A percentile compares a stretch with the other conserved stretches of the same genome.
Conservation (phyloP, 2,329 filamentous ascomycete genomes). For the Trichoderma semiorbis region DNA sequence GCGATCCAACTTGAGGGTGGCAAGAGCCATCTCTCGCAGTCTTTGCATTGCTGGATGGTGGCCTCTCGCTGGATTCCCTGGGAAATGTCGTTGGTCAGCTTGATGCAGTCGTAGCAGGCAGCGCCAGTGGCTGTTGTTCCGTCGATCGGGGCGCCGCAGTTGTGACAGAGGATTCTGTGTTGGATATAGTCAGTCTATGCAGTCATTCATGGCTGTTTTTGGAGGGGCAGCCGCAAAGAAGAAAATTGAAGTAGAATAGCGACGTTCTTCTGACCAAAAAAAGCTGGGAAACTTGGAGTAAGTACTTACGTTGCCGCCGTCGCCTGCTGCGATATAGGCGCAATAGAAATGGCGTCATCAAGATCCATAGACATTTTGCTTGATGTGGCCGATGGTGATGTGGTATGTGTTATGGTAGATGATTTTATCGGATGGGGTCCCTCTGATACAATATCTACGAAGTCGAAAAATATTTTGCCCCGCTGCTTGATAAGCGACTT, state of each 20-base stretch:
- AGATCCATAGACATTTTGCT: constrained; percentile 43
- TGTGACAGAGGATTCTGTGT: constrained; percentile 79
- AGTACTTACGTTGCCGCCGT: constrained; percentile 39
- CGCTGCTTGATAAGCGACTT: constrained; percentile 38
- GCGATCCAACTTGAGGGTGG: constrained; percentile 84
- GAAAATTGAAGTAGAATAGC: background rate
- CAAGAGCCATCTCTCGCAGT: constrained; percentile 91
- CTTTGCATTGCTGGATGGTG: constrained; percentile 83
- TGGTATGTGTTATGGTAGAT: constrained; percentile 3
- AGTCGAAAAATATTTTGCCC: constrained; percentile 34
- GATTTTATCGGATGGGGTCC: background rate
- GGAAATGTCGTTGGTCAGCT: constrained; percentile 90
- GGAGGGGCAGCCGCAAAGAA: background rate
- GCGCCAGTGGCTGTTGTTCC: constrained; percentile 82
- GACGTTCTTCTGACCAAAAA: background rate
- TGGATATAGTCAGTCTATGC: background rate
- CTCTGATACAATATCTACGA: constrained; percentile 20
- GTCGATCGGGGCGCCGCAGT: constrained; percentile 94
- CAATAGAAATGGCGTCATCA: constrained; percentile 41
- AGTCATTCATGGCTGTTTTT: background rate
- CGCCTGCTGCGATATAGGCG: constrained; percentile 30
- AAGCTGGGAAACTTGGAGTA: background rate
- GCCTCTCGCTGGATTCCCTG: constrained; percentile 88
- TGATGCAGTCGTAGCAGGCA: constrained; percentile 93
- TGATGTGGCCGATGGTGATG: constrained; percentile 14